phyloP scores from a whole-genome alignment of 2,329 filamentous ascomycete genomes.

The Hymenoscyphus fraxineus region DNA sequence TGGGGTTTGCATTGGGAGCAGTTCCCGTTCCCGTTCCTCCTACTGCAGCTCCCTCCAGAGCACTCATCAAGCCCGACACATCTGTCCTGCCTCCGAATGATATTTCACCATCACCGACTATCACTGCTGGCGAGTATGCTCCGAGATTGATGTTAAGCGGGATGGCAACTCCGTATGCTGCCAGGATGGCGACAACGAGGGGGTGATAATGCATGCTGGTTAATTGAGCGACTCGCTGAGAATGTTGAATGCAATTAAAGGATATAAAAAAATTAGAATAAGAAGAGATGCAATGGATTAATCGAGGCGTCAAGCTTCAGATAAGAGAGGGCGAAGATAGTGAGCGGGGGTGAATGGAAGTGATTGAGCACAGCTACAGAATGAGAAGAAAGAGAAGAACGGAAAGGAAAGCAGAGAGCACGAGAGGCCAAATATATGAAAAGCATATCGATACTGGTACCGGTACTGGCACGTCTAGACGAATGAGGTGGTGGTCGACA shows the following conservation, averaged over 20 bases:
- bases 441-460: constrained; percentile 10
- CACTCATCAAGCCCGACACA: constrained; percentile 44
- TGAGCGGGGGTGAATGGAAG: constrained; percentile 16
- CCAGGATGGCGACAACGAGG: constrained; percentile 33
- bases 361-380: constrained; percentile 30
- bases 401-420: constrained; percentile 14
- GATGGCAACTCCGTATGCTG: constrained; percentile 33
- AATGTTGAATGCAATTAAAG: constrained; percentile 3
- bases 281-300: constrained; percentile 14
- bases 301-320: constrained; percentile 32
- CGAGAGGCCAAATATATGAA: constrained; percentile 26
- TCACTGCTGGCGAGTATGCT: constrained; percentile 24
- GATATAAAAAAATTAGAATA: background rate
- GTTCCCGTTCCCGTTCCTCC: constrained; percentile 35
- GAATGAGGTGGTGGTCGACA: constrained; percentile 1
- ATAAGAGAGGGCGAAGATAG: constrained; percentile 16
- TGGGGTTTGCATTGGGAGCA: constrained; percentile 18
- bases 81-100: constrained; percentile 45
- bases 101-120: constrained; percentile 44
- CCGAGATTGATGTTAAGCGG: constrained; percentile 23
- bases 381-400: constrained; percentile 8
- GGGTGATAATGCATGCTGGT: constrained; percentile 29
- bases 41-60: constrained; percentile 45
- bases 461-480: no score
- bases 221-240: constrained; percentile 9